These are phyloP conservation scores for Leptosphaerulina australis DNA, from an alignment of 2,329 filamentous ascomycete species.

Conservation along the genomic window DNA sequence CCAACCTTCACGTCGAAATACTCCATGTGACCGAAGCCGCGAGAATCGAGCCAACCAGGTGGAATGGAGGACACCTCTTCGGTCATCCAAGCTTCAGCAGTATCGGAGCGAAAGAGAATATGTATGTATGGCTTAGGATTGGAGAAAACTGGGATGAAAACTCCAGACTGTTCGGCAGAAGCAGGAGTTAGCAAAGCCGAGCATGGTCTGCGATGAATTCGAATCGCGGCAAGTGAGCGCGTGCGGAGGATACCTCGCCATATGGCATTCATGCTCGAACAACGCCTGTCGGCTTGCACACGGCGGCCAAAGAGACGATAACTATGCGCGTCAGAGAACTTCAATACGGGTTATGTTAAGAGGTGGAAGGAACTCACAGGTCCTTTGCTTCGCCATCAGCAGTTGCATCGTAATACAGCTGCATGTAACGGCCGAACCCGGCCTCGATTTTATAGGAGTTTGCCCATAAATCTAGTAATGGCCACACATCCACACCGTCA, in stretches of 20 bases:
- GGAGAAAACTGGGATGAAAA: neutral
- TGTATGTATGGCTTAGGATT: conserved; percentile 29
- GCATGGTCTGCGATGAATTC: conserved; percentile 26
- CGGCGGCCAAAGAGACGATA: conserved; percentile 41
- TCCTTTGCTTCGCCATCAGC: conserved; percentile 43
- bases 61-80: conserved; percentile 17
- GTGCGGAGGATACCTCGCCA: conserved; percentile 35
- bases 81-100: conserved; percentile 34
- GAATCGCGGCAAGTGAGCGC: conserved; percentile 27
- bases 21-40: conserved; percentile 37
- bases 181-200: neutral
- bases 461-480: conserved; percentile 38
- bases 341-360: no score
- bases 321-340: conserved; percentile 11
- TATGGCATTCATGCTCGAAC: conserved; percentile 27
- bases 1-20: conserved; percentile 39
- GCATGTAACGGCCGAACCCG: conserved; percentile 39
- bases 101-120: conserved; percentile 31
- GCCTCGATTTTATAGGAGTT: conserved; percentile 37
- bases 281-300: conserved; percentile 28
- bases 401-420: conserved; percentile 18
- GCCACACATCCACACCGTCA: conserved; percentile 30
- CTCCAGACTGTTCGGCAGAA: no score
- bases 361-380: conserved; percentile 25
- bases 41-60: conserved; percentile 23